Evolutionary conservation across 352 stramenopile species (phyloP).

Genomic region (Phytophthora melonis): DNA sequence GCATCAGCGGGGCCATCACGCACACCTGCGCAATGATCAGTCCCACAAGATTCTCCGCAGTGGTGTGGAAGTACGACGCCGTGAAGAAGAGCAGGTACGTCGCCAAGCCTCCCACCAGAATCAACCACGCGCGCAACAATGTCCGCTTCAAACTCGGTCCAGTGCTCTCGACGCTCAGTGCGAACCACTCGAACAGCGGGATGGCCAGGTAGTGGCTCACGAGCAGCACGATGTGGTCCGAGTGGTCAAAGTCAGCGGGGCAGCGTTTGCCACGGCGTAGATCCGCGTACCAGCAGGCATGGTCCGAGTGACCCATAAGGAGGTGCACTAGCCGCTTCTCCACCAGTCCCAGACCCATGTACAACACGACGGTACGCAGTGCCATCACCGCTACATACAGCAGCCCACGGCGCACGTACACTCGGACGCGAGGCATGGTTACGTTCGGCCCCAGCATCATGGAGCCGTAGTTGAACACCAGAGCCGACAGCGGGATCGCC

Average conservation of each 20-base stretch:
- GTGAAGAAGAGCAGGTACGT: slow-evolving; percentile 80
- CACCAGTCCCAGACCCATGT: slow-evolving; percentile 62
- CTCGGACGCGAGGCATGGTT: slow-evolving; percentile 57
- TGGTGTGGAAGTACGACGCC: slow-evolving; percentile 72
- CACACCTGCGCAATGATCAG: slow-evolving; percentile 63
- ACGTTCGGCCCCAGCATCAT: slow-evolving; percentile 68
- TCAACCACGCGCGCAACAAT: slow-evolving; percentile 57
- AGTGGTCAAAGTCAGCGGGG: slow-evolving; percentile 72
- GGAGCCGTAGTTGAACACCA: slow-evolving; percentile 78
- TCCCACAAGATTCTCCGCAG: slow-evolving; percentile 69
- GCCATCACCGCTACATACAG: slow-evolving; percentile 74
- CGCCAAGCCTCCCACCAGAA: slow-evolving; percentile 43
- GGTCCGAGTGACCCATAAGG: slow-evolving; percentile 40
- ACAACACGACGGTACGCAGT: slow-evolving; percentile 73
- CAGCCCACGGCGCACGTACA: slow-evolving; percentile 60
- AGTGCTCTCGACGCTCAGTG: slow-evolving; percentile 58
- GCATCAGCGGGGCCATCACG: slow-evolving; percentile 71
- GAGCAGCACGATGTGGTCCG: slow-evolving; percentile 82
- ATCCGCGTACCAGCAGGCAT: slow-evolving; percentile 69
- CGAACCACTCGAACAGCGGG: slow-evolving; percentile 81
- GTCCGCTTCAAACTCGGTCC: slow-evolving; percentile 56
- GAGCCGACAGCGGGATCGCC: slow-evolving; percentile 61
- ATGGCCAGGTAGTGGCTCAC: slow-evolving; percentile 80
- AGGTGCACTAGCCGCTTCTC: slow-evolving; percentile 55
- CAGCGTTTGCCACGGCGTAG: slow-evolving; percentile 66